A percentile compares a stretch with the other conserved stretches of the same genome.
phyloP scores from a whole-genome alignment of 2,329 filamentous ascomycete genomes.

The Lizonia empirigonia region DNA sequence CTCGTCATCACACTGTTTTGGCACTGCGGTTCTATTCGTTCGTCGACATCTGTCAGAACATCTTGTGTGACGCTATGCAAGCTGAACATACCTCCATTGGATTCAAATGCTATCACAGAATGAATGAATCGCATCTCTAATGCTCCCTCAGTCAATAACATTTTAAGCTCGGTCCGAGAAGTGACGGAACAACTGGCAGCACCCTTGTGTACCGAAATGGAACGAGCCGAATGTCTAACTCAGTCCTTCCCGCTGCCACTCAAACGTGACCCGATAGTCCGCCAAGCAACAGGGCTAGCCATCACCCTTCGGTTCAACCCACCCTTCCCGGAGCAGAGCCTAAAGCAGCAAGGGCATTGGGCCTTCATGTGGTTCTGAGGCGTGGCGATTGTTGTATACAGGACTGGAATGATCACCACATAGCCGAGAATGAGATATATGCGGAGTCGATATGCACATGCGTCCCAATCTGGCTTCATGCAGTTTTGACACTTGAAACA shows the following conservation, averaged over 20 bases:
- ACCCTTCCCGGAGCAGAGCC: slow-evolving; percentile 10
- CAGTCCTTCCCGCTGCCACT: slow-evolving; percentile 1
- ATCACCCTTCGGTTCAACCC: background rate
- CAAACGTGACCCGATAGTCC: slow-evolving; percentile 8
- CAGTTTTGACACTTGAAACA: slow-evolving; percentile 27
- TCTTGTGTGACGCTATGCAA: background rate
- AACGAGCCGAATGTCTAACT: slow-evolving; percentile 5
- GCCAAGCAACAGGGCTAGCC: slow-evolving; percentile 14
- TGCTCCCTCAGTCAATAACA: background rate
- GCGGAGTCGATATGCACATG: slow-evolving; percentile 37
- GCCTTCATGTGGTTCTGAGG: slow-evolving; percentile 41
- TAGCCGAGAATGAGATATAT: slow-evolving; percentile 44
- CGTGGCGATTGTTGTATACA: slow-evolving; percentile 31
- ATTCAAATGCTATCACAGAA: background rate
- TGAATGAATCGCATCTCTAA: background rate
- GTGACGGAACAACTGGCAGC: background rate
- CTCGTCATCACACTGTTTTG: slow-evolving; percentile 9
- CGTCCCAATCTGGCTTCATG: slow-evolving; percentile 31
- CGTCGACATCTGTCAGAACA: background rate
- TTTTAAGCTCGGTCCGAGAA: slow-evolving; percentile 3
- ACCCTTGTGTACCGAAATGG: slow-evolving; percentile 3
- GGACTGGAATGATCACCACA: slow-evolving; percentile 40
- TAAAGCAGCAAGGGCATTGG: slow-evolving; percentile 18
- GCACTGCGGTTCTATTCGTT: background rate
- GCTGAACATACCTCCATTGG: background rate